Conservation (phyloP, 2,329 filamentous ascomycete species). For the Epichloe sibirici region DNA sequence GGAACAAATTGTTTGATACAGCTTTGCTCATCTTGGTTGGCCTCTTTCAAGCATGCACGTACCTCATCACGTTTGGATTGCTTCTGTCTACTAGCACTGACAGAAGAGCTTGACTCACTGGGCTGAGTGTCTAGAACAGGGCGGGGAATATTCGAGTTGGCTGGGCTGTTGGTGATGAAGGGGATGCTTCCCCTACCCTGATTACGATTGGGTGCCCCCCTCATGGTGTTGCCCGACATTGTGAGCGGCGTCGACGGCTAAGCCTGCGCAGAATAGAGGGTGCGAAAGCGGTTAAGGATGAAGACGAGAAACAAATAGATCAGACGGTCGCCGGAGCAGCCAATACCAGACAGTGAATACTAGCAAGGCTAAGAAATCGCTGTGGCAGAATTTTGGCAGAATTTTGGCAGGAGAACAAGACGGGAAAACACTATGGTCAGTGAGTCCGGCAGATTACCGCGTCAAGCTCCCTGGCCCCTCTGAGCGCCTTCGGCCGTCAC, state of each 20-base stretch:
- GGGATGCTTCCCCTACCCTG: conserved; percentile 46
- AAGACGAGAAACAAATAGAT: background rate
- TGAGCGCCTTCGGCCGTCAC: conserved; percentile 1
- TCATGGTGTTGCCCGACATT: conserved; percentile 51
- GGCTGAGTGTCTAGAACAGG: conserved; percentile 53
- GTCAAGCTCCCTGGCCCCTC: conserved; percentile 1
- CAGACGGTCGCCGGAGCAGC: background rate
- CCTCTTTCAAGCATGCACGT: conserved; percentile 22
- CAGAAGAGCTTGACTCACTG: conserved; percentile 52
- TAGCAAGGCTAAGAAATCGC: background rate
- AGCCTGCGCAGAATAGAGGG: background rate
- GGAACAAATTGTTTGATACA: background rate
- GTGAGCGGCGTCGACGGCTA: conserved; percentile 8
- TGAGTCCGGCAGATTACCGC: conserved; percentile 6
- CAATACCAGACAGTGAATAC: background rate
- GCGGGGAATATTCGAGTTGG: conserved; percentile 55
- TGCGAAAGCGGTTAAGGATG: background rate
- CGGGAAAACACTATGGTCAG: background rate
- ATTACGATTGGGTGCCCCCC: conserved; percentile 55
- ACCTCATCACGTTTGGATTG: conserved; percentile 98
- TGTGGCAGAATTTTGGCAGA: background rate
- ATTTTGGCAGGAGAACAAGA: conserved; percentile 1
- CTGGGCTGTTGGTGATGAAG: conserved; percentile 48
- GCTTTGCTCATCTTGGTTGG: background rate
- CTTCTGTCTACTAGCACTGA: conserved; percentile 91